Base-by-base conservation (phyloP, 2,329 filamentous ascomycete genomes). In the Leptoxyphium fumago region DNA sequence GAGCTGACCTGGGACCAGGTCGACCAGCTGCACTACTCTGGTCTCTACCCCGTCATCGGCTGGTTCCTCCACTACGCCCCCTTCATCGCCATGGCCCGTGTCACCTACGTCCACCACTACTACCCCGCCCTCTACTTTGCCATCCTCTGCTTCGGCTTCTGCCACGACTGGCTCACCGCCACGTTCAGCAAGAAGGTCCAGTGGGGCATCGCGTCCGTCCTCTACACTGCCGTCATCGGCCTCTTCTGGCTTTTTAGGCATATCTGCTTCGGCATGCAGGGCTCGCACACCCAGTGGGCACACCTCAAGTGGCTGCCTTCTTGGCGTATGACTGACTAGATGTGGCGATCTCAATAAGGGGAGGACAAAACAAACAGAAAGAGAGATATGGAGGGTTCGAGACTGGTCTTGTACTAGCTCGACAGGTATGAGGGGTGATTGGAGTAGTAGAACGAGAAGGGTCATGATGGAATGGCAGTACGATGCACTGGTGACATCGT, bases 41-140 rank as follows among this genome's bases (percentile, higher is more conserved):
- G 84, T 41, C 61, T 98, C 46, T 98, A 98, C 64, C 89, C 91
- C 8, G 72, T 89, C 45, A 74, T 91, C 44, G 91, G 91, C 49
- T 98, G 91, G 91, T 80, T 94, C 65, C 74, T 98, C 41, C 91
- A 98, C 68, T 98, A 95, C 63, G 68, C 94, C 49, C 91, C 91
- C 1, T 98, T 96, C 65, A 77, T 94, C 57, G 78, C 91, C 59
- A 98, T 98, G 93, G 91, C 87, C 10, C 85, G 91, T 73, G 91
- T 98, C 48, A 98, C 91, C 13, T 98, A 98, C 59, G 91, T 98
- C 44, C 91, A 98, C 65, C 91, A 98, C 70, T 98, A 98, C 72
- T 98, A 96, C 65, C 91, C 91, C 10, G 91, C 91, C 9, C 77
- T 98, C 10, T 98, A 96, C 71, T 98, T 96, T 63, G 88, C 91